Base-by-base conservation (phyloP, 73 alveolate species). In the Effrenium voratum region DNA sequence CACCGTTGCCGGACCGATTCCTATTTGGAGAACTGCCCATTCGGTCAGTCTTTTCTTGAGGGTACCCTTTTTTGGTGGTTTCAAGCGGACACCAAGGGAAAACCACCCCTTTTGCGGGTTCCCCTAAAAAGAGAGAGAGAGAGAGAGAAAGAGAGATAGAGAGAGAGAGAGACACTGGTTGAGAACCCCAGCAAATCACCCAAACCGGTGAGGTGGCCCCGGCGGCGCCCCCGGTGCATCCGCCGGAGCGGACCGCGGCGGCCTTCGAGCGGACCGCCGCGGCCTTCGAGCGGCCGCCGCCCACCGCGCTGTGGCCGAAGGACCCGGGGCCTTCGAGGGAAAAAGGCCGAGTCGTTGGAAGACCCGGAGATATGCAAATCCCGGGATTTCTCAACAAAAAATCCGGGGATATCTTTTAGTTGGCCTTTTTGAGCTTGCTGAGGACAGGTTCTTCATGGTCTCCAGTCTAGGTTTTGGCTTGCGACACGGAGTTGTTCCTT, bases 251-350 rank as follows among this genome's bases (percentile, higher is more conserved):
- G 55, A 57, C 19, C 43, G 8, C 63, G 26, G 63, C 19, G 63
- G 63, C 8, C 26, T 8, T 8, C 8, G 63, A 19, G 63, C 8
- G 8, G 63, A 52, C 87, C 8, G 16, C 60, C 5, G 30, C 87
- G 22, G n/a, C n/a, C 41, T 26, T 36, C 87, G 87, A 24, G 87
- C 43, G 43, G 60, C 60, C 38, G 24, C 87, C 59, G 12, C 63
- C n/a, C 32, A 19, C 87, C 26, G 87, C 87, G 87, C 40, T 77
- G 87, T 77, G 87, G 87, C 87, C 87, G 41, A 77, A 77, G 87
- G 87, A 52, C 63, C 63, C 19, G 8, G 63, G 63, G 26, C 63
- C 63, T 52, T 52, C 19, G 63, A 52, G 26, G 19, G 19, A 19
- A 52, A 19, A 8, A 12, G 63, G 8, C 63, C 63, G 19, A 52